Percentiles rank a stretch among this genome's conserved stretches.
These are phyloP conservation scores for Panellus pusillus DNA, from an alignment of 768 basidiomycete genomes.

Conservation along the genomic window DNA sequence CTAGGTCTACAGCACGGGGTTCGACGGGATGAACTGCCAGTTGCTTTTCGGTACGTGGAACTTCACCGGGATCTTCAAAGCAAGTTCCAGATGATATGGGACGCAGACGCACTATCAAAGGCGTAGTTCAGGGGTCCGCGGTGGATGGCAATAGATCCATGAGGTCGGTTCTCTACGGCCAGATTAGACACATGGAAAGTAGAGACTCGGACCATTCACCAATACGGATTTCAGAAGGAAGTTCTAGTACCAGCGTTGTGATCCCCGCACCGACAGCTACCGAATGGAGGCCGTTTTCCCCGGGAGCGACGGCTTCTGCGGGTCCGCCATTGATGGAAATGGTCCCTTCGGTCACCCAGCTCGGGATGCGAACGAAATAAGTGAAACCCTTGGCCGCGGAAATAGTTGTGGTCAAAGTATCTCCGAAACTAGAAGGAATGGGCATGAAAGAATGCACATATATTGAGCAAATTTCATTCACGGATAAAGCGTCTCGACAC, in stretches of 20 bases:
- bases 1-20: conserved; percentile 47
- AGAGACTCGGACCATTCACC: conserved; percentile 28
- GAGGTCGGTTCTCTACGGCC: conserved; percentile 45
- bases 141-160: conserved; percentile 53
- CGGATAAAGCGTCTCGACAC: conserved; percentile 41
- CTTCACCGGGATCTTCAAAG: conserved; percentile 12
- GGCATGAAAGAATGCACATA: background rate
- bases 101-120: conserved; percentile 43
- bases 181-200: background rate
- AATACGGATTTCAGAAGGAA: conserved; percentile 47
- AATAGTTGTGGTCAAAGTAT: conserved; percentile 36
- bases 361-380: conserved; percentile 40
- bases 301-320: conserved; percentile 38
- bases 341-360: conserved; percentile 38
- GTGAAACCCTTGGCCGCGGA: conserved; percentile 34
- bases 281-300: conserved; percentile 43
- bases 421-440: conserved; percentile 28
- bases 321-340: conserved; percentile 34
- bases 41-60: conserved; percentile 36
- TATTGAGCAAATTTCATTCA: conserved; percentile 9
- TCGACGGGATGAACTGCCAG: conserved; percentile 43
- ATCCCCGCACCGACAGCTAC: conserved; percentile 41
- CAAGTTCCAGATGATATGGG: background rate
- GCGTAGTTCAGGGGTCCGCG: conserved; percentile 57
- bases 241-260: conserved; percentile 43